Conservation (phyloP, 1,284 basidiomycete genomes). For the Sporisorium scitamineum region DNA sequence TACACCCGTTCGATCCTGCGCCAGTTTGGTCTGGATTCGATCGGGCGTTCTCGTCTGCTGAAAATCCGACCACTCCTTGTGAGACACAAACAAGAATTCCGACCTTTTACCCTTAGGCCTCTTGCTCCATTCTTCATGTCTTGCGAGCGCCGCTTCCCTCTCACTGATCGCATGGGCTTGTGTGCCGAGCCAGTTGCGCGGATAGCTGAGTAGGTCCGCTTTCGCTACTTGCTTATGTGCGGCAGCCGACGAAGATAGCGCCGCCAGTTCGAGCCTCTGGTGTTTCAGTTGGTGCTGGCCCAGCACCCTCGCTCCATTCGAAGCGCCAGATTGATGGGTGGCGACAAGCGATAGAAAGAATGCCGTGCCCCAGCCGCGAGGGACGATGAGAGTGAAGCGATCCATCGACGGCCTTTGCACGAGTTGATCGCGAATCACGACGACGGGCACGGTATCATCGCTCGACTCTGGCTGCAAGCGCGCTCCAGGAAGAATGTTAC, state of each 20-base stretch:
- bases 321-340: constrained; percentile 48
- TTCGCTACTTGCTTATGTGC: not conserved
- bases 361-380: constrained; percentile 64
- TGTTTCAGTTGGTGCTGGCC: constrained; percentile 61
- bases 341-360: constrained; percentile 64
- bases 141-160: constrained; percentile 19
- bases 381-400: constrained; percentile 60
- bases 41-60: constrained; percentile 15
- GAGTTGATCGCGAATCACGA: constrained; percentile 40
- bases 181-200: constrained; percentile 57
- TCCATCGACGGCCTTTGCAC: constrained; percentile 26
- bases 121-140: constrained; percentile 48
- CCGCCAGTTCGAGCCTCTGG: constrained; percentile 44
- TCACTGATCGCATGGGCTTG: constrained; percentile 34
- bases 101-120: constrained; percentile 62
- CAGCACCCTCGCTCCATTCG: constrained; percentile 51
- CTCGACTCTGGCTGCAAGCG: constrained; percentile 44
- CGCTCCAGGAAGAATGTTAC: constrained; percentile 37
- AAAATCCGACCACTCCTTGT: constrained; percentile 37
- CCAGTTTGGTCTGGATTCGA: constrained; percentile 16
- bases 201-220: constrained; percentile 42
- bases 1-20: constrained; percentile 28
- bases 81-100: constrained; percentile 45
- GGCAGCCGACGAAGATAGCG: constrained; percentile 16
- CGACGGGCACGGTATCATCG: constrained; percentile 59